Percentiles rank a stretch among this genome's conserved stretches.
Evolutionary conservation across 148 eudicot genomes (phyloP).

Genomic region (Camellia sinensis): DNA sequence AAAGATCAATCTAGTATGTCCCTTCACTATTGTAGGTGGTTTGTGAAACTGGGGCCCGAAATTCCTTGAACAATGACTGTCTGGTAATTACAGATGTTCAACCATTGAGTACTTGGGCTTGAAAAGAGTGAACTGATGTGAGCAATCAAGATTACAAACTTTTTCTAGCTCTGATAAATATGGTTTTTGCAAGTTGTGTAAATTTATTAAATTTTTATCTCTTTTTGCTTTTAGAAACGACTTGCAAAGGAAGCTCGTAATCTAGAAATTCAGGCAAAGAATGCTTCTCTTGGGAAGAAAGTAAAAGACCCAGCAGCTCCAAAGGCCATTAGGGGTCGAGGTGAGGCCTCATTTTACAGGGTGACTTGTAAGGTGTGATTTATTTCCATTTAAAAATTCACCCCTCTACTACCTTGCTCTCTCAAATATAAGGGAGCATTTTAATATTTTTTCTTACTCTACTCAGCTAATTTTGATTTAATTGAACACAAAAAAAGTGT

Average conservation of each 20-base stretch:
- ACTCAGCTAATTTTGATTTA: background rate
- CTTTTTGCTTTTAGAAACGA: conserved; percentile 53
- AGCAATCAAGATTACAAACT: background rate
- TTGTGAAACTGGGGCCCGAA: background rate
- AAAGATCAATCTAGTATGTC: no score
- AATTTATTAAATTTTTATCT: conserved; percentile 1
- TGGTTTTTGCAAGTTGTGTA: background rate
- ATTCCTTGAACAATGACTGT: background rate
- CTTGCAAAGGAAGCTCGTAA: conserved; percentile 88
- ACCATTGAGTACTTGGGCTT: background rate
- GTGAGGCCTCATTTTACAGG: conserved; percentile 91
- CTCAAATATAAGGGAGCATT: background rate
- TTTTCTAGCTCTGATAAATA: background rate
- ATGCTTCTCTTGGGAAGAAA: conserved; percentile 87
- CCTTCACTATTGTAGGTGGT: conserved; percentile 3
- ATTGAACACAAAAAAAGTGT: background rate
- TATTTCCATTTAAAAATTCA: conserved; percentile 13
- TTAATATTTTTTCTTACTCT: background rate
- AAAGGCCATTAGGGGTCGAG: conserved; percentile 74
- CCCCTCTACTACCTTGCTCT: background rate
- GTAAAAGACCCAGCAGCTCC: conserved; percentile 53
- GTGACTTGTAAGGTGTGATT: conserved; percentile 88
- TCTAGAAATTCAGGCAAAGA: conserved; percentile 80
- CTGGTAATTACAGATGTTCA: background rate
- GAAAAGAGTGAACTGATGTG: background rate